Conservation (phyloP, 345 rosid genomes). For the Citrus sinensis region DNA sequence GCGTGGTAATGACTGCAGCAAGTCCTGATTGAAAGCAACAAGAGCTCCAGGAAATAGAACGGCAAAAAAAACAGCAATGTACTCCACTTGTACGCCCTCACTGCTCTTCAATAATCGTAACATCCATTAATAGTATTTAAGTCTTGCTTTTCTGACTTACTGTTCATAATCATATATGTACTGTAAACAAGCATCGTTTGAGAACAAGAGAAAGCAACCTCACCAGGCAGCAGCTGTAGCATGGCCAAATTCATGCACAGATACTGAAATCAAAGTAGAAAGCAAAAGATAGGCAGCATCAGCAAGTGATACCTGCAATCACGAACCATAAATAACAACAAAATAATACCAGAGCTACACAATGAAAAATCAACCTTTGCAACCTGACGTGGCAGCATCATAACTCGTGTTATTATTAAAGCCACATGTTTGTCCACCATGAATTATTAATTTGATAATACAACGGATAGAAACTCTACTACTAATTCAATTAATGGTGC, state of each 20-base stretch:
- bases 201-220: conserved; percentile 40
- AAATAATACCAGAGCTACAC: neutral
- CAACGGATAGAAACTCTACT: too few relatives aligned
- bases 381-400: neutral
- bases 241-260: conserved; percentile 82
- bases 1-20: conserved; percentile 49
- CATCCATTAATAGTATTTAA: neutral
- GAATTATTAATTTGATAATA: too few relatives aligned
- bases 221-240: conserved; percentile 69
- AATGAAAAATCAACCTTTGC: neutral
- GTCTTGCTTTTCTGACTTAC: neutral
- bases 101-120: conserved; percentile 54
- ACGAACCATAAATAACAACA: conserved; percentile 29
- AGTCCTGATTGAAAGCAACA: conserved; percentile 70
- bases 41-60: conserved; percentile 87
- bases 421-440: too few relatives aligned
- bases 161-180: neutral
- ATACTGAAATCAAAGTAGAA: conserved; percentile 72
- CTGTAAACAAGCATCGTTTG: neutral
- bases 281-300: conserved; percentile 45
- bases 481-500: neutral
- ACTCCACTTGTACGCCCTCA: conserved; percentile 80
- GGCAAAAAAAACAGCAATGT: conserved; percentile 80
- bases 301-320: conserved; percentile 41
- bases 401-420: too few relatives aligned